phyloP scores from a whole-genome alignment of 495 filamentous ascomycete species.

The Saxispiralis lemnorum region DNA sequence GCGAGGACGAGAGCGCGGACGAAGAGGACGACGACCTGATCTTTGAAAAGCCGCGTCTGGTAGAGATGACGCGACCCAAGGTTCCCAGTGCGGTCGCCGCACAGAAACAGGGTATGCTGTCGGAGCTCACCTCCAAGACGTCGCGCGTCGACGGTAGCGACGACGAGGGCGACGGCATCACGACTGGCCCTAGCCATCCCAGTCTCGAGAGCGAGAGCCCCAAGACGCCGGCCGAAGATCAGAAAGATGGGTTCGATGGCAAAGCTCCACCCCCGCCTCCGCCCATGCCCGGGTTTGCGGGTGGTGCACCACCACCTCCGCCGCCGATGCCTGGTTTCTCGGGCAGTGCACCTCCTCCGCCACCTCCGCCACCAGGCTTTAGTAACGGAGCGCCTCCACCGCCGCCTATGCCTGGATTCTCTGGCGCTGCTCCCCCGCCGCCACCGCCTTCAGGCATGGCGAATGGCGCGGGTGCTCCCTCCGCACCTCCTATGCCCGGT shows the following conservation, averaged over 20 bases:
- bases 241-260: constrained; percentile 25
- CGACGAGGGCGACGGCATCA: constrained; percentile 56
- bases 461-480: constrained; percentile 11
- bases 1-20: constrained; percentile 23
- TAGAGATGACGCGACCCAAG: constrained; percentile 44
- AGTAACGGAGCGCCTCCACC: constrained; percentile 29
- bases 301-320: constrained; percentile 31
- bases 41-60: constrained; percentile 27
- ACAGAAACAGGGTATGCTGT: constrained; percentile 57
- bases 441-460: constrained; percentile 17
- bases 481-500: constrained; percentile 25
- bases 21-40: constrained; percentile 26
- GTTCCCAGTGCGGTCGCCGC: constrained; percentile 37
- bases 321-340: constrained; percentile 25
- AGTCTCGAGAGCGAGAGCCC: constrained; percentile 54
- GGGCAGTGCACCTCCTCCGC: constrained; percentile 29
- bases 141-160: constrained; percentile 54
- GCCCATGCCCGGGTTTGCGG: constrained; percentile 24
- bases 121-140: constrained; percentile 66
- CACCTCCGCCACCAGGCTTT: constrained; percentile 31
- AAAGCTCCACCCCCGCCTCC: constrained; percentile 30
- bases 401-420: constrained; percentile 27
- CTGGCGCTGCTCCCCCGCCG: constrained; percentile 20
- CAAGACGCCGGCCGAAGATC: constrained; percentile 45
- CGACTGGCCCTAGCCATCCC: constrained; percentile 60